phyloP scores from a whole-genome alignment of 306 rosid genomes.

The Sechiopsis laciniata region DNA sequence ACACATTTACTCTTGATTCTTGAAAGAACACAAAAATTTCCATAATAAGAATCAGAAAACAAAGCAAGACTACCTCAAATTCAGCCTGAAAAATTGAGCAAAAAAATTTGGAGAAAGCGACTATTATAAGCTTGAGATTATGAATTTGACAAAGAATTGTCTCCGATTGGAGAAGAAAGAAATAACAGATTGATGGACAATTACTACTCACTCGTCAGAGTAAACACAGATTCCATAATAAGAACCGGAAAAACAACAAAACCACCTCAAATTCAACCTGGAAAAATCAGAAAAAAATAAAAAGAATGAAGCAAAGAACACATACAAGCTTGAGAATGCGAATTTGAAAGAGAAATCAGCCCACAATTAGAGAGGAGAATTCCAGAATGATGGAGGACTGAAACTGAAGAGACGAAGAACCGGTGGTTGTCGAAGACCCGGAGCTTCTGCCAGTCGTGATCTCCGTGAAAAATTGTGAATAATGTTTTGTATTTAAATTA shows the following conservation, averaged over 20 bases:
- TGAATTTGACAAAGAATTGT: not conserved
- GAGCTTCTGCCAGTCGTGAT: slow-evolving; percentile 15
- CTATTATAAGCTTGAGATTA: not conserved
- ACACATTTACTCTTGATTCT: not conserved
- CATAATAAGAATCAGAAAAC: not conserved
- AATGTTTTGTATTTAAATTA: not conserved
- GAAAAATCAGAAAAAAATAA: slow-evolving; percentile 1
- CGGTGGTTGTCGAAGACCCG: slow-evolving; percentile 33
- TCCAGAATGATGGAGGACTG: not conserved
- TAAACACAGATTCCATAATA: not conserved
- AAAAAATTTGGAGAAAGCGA: not conserved
- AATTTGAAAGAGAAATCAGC: not conserved
- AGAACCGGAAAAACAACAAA: not conserved
- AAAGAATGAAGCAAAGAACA: not conserved
- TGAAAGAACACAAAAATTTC: not conserved
- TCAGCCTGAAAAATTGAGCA: not conserved
- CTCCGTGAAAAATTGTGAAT: slow-evolving; percentile 5
- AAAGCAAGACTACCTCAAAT: slow-evolving; percentile 8
- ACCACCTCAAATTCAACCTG: not conserved
- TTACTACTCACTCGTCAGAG: not conserved
- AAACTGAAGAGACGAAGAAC: slow-evolving; percentile 16
- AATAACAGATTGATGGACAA: not conserved
- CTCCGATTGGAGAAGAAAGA: not conserved
- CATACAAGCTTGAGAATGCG: not conserved
- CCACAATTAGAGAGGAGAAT: not conserved